Evolutionary conservation across 306 rosid genomes (phyloP), one percentile per base, ranked within the genome.

Genomic region (Cercis canadensis): DNA sequence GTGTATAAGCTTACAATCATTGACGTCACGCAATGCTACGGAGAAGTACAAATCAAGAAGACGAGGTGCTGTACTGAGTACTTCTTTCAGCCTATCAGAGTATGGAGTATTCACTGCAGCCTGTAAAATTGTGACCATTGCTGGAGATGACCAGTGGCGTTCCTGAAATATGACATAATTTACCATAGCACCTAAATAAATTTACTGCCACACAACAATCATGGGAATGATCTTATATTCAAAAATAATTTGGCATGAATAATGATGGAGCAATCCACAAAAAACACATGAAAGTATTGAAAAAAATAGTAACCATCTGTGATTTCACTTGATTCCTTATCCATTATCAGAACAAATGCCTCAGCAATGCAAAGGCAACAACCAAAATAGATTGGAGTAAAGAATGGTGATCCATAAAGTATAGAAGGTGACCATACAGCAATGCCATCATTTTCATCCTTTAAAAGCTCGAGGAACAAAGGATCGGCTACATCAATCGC

Each of bases 391-490:
- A 73, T 2, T 62, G 57, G 59, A 67, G 60, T 62, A 29, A 45
- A 40, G 46, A 51, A 55, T 44, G 31, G 54, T 50, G 43, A 67
- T 13, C 16, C 56, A 67, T n/a, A 53, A 59, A 24, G 29, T 67
- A 73, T 50, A 66, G 46, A 39, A 75, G 68, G 73, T 73, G 66
- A 62, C 60, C 89, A 68, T 84, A 94, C 98, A 75, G 97, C 87
- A 50, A 94, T 84, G 59, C 98, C 98, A 84, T 90, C 98, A 75
- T 90, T 94, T 89, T 94, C 98, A 89, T 94, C 98, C 86, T 94
- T 90, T 62, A 94, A 76, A 81, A 94, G 87, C 56, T 94, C 97
- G 9, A 94, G 95, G 82, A 94, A 90, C 74, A 89, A 74, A 76
- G 98, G 89, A 83, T 87, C 94, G 60, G 86, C 86, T 36, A 83